Percentiles rank a stretch among this genome's conserved stretches.
phyloP scores from a whole-genome alignment of 1,284 basidiomycete species.

The Peniophora sp. region DNA sequence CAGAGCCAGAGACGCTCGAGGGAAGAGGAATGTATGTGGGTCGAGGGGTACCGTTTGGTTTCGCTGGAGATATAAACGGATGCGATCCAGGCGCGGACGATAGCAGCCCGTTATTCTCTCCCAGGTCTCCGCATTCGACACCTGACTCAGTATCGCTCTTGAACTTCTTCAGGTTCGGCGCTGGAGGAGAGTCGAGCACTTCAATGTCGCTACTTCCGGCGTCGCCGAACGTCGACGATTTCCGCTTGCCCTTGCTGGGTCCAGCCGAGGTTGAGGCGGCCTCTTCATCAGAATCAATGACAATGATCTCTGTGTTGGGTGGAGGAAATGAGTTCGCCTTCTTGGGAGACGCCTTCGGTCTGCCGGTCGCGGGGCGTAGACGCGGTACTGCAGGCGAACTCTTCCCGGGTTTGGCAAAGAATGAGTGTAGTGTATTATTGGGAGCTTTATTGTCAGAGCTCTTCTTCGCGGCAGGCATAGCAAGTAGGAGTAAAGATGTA shows the following conservation, averaged over 20 bases:
- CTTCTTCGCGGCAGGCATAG: not conserved
- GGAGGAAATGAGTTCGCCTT: not conserved
- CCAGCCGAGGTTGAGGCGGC: conserved; percentile 5
- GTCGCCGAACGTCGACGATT: too few species aligned
- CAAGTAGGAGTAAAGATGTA: too few species aligned
- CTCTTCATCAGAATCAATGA: conserved; percentile 54
- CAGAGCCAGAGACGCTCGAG: not conserved
- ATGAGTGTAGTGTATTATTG: not conserved
- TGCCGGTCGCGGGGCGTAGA: too few species aligned
- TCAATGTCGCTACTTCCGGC: conserved; percentile 3
- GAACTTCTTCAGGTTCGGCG: not conserved
- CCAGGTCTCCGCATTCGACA: not conserved
- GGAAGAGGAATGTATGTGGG: not conserved
- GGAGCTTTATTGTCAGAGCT: not conserved
- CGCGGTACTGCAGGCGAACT: too few species aligned
- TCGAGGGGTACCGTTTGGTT: not conserved
- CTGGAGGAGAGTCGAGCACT: not conserved
- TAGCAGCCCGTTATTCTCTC: not conserved
- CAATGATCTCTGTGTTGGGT: conserved; percentile 33
- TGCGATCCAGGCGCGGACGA: not conserved
- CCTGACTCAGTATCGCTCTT: not conserved
- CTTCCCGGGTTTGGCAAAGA: not conserved
- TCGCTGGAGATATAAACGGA: not conserved
- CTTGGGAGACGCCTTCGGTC: not conserved
- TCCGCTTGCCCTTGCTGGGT: conserved; percentile 1